phyloP scores from a whole-genome alignment of 2,329 filamentous ascomycete species.

The Talaromyces sp. region DNA sequence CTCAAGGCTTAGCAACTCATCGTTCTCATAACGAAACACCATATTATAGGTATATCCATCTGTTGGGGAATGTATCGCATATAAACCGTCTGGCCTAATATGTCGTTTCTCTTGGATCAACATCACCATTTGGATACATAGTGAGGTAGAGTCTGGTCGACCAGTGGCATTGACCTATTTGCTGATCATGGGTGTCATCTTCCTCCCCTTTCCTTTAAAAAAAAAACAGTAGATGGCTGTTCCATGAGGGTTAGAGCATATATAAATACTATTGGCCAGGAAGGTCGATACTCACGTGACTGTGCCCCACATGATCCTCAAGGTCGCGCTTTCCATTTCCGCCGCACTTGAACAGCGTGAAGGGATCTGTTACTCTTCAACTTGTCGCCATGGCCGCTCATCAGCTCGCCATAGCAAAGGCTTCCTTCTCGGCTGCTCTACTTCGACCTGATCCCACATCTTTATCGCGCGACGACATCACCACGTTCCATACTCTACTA shows the following conservation, averaged over 20 bases:
- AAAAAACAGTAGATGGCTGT: not conserved
- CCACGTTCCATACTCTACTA: slow-evolving; percentile 65
- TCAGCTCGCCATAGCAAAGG: slow-evolving; percentile 73
- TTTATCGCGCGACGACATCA: slow-evolving; percentile 66
- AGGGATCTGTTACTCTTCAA: not conserved
- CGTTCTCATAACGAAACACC: not conserved
- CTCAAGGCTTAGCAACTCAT: not conserved
- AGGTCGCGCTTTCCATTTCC: not conserved
- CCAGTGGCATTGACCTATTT: not conserved
- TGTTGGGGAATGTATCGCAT: not conserved
- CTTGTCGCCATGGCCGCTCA: slow-evolving; percentile 61
- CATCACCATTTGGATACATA: not conserved
- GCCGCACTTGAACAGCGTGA: not conserved
- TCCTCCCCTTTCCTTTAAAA: not conserved
- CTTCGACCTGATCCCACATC: slow-evolving; percentile 71
- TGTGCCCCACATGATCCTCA: not conserved
- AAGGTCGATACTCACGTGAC: not conserved
- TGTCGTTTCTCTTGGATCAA: not conserved
- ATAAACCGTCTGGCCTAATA: not conserved
- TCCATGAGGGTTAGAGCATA: not conserved
- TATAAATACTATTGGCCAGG: not conserved
- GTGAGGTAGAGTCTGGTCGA: not conserved
- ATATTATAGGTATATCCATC: not conserved
- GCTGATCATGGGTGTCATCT: not conserved
- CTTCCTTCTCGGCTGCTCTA: slow-evolving; percentile 70